These are phyloP conservation scores for Spencermartinsiella europaea DNA, from an alignment of 805 yeast species.

Conservation along the genomic window DNA sequence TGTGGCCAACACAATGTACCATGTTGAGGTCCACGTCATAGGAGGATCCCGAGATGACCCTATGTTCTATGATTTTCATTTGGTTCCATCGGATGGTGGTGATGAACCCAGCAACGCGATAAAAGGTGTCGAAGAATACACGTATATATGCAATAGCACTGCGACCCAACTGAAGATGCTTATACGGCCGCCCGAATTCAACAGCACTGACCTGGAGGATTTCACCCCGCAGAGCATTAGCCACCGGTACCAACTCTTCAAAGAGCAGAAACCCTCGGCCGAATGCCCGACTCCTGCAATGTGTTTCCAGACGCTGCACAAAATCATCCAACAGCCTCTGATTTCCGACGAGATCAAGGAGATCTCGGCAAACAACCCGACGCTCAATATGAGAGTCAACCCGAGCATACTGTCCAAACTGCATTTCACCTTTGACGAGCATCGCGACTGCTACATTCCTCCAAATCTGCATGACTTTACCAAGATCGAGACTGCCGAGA, in stretches of 20 bases:
- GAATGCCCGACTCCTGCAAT: conserved; percentile 48
- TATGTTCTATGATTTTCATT: conserved; percentile 13
- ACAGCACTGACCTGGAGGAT: conserved; percentile 41
- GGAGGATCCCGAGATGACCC: conserved; percentile 2
- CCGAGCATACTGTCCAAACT: conserved; percentile 42
- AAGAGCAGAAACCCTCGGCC: conserved; percentile 25
- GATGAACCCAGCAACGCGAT: conserved; percentile 16
- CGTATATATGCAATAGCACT: conserved; percentile 21
- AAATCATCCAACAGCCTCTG: conserved; percentile 65
- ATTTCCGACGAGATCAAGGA: conserved; percentile 46
- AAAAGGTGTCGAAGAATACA: conserved; percentile 11
- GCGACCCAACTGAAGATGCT: conserved; percentile 18
- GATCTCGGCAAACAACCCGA: conserved; percentile 47
- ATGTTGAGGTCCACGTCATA: conserved; percentile 18
- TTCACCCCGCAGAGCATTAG: conserved; percentile 48
- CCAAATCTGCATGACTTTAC: conserved; percentile 20
- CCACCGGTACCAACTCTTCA: conserved; percentile 40
- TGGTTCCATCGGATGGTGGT: conserved; percentile 5
- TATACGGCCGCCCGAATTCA: conserved; percentile 34
- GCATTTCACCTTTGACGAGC: conserved; percentile 20
- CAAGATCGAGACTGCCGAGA: conserved; percentile 12
- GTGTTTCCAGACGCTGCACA: conserved; percentile 57
- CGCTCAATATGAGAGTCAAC: conserved; percentile 54
- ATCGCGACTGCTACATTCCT: conserved; percentile 17
- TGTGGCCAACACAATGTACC: conserved; percentile 19